These are phyloP conservation scores for Melampsora americana DNA, from an alignment of 1,284 basidiomycete species.

Conservation along the genomic window DNA sequence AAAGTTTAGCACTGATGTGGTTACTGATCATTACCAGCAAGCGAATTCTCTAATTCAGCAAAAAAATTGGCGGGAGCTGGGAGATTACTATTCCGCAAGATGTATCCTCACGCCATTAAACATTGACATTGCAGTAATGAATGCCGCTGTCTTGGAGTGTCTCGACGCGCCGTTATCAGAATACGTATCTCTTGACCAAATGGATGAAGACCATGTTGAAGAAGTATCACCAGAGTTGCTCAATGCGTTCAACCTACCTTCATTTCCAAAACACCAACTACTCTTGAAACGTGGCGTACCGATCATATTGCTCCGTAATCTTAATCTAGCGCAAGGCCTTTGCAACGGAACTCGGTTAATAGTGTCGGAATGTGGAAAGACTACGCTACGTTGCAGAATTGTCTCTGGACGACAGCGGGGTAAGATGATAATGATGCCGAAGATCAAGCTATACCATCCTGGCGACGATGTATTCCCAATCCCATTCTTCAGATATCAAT, in stretches of 20 bases:
- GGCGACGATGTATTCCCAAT: constrained; percentile 47
- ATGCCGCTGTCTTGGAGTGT: too few relatives aligned
- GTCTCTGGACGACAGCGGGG: not conserved
- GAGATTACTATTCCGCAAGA: too few relatives aligned
- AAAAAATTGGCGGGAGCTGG: too few relatives aligned
- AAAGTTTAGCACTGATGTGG: too few relatives aligned
- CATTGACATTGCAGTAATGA: too few relatives aligned
- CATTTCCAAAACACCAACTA: not conserved
- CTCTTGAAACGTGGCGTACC: not conserved
- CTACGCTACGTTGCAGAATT: not conserved
- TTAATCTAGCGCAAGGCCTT: not conserved
- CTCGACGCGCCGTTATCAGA: too few relatives aligned
- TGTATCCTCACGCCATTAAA: too few relatives aligned
- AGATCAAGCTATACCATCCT: not conserved
- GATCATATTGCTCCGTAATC: not conserved
- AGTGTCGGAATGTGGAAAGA: not conserved
- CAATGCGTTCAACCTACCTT: not conserved
- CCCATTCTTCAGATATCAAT: constrained; percentile 53
- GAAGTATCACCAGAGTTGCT: not conserved
- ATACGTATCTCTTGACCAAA: too few relatives aligned
- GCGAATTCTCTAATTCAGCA: too few relatives aligned
- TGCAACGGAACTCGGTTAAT: constrained; percentile 19
- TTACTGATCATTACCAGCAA: too few relatives aligned
- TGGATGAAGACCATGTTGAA: not conserved
- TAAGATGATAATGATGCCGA: constrained; percentile 4